Conservation (phyloP, 2,329 filamentous ascomycete species). For the Rutstroemia sp. region DNA sequence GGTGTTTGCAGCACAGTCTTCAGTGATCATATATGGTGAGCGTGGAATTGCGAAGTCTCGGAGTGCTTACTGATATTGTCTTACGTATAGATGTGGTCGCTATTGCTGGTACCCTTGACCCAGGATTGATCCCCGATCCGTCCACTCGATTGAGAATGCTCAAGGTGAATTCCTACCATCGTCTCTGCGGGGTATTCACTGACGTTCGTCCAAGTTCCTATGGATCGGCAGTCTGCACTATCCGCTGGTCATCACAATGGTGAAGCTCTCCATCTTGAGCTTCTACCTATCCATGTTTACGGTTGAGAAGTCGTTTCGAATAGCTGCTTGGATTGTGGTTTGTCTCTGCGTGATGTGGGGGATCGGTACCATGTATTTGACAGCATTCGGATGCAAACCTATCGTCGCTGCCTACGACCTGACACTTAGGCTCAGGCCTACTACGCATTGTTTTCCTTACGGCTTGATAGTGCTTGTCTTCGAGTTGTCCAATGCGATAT, state of each 20-base stretch:
- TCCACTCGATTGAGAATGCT: not conserved
- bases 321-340: not conserved
- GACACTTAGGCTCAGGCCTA: not conserved
- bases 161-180: not conserved
- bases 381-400: conserved; percentile 3
- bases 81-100: not conserved
- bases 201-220: not conserved
- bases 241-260: not conserved
- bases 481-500: not conserved
- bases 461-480: conserved; percentile 1
- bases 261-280: conserved; percentile 7
- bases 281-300: conserved; percentile 7
- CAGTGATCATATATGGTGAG: conserved; percentile 4
- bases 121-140: not conserved
- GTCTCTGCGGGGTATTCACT: not conserved
- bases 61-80: not conserved
- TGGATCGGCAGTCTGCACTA: conserved; percentile 5
- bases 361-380: not conserved
- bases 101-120: conserved; percentile 4
- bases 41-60: not conserved
- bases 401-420: conserved; percentile 3
- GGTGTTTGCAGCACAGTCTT: not conserved
- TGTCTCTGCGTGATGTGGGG: conserved; percentile 1
- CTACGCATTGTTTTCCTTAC: conserved; percentile 1
- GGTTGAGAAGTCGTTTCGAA: not conserved